Percentiles rank a stretch among this genome's conserved stretches.
Evolutionary conservation across 805 yeast genomes (phyloP).

Genomic region (Saturnispora diversa): DNA sequence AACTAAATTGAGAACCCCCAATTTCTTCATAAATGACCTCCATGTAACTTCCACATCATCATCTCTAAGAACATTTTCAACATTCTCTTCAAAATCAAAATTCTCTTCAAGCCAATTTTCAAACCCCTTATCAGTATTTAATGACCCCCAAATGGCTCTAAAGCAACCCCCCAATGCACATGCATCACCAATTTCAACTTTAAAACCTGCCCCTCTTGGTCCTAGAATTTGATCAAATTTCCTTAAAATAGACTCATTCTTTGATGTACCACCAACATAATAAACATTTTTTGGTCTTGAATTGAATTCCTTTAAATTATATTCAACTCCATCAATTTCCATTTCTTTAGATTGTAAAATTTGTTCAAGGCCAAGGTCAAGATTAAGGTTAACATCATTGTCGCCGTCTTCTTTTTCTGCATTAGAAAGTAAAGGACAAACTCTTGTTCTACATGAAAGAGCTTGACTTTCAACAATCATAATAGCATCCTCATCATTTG

Average conservation of each 20-base stretch:
- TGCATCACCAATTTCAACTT: slow-evolving; percentile 75
- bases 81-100: slow-evolving; percentile 40
- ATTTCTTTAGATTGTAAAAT: not conserved
- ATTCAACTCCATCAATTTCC: slow-evolving; percentile 38
- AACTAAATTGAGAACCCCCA: slow-evolving; percentile 42
- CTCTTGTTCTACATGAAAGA: slow-evolving; percentile 69
- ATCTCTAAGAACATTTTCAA: slow-evolving; percentile 31
- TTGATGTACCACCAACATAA: slow-evolving; percentile 85
- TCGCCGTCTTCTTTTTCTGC: slow-evolving; percentile 5
- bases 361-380: slow-evolving; percentile 1
- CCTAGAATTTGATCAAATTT: slow-evolving; percentile 69
- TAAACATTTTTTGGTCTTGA: slow-evolving; percentile 61
- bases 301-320: slow-evolving; percentile 35
- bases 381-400: too few species aligned
- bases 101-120: slow-evolving; percentile 39
- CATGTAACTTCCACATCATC: slow-evolving; percentile 32
- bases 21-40: slow-evolving; percentile 44
- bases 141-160: slow-evolving; percentile 65
- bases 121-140: slow-evolving; percentile 25
- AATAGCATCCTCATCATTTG: slow-evolving; percentile 58
- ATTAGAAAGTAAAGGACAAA: slow-evolving; percentile 58
- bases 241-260: slow-evolving; percentile 56
- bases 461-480: slow-evolving; percentile 85
- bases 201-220: slow-evolving; percentile 53
- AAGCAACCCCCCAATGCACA: slow-evolving; percentile 91